Conservation (phyloP, 2,329 filamentous ascomycete species). For the Mariannaea elegans region DNA sequence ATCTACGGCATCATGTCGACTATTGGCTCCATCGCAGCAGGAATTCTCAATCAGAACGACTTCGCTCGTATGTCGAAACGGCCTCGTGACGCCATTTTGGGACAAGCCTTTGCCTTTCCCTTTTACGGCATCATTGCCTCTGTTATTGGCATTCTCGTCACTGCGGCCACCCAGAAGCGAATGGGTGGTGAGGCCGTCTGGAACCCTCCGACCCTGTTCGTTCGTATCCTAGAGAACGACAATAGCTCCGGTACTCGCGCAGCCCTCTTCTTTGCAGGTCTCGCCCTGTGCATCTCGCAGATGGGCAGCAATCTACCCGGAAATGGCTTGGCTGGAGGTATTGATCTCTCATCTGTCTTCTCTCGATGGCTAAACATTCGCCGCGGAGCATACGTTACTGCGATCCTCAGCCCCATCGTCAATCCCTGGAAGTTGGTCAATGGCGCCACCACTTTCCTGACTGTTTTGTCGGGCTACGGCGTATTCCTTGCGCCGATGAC, state of each 20-base stretch:
- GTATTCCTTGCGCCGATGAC: slow-evolving; percentile 52
- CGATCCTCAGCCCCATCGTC: slow-evolving; percentile 46
- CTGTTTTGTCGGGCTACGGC: slow-evolving; percentile 48
- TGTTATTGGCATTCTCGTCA: slow-evolving; percentile 52
- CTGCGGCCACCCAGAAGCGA: slow-evolving; percentile 49
- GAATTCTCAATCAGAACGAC: slow-evolving; percentile 51
- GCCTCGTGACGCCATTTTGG: slow-evolving; percentile 46
- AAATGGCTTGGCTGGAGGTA: slow-evolving; percentile 50
- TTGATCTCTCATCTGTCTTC: slow-evolving; percentile 50
- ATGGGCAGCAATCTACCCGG: slow-evolving; percentile 49
- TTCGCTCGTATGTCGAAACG: slow-evolving; percentile 47
- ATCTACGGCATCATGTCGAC: slow-evolving; percentile 49
- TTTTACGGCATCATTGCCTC: slow-evolving; percentile 48
- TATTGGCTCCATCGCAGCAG: slow-evolving; percentile 49
- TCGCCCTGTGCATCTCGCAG: slow-evolving; percentile 48
- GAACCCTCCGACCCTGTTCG: slow-evolving; percentile 50
- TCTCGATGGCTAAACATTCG: slow-evolving; percentile 51
- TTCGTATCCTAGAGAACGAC: slow-evolving; percentile 42
- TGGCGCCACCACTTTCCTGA: slow-evolving; percentile 47
- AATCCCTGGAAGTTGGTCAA: slow-evolving; percentile 52
- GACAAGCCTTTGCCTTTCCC: slow-evolving; percentile 47
- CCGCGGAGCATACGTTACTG: slow-evolving; percentile 48
- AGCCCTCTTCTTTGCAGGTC: slow-evolving; percentile 49
- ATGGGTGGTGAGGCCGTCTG: slow-evolving; percentile 48
- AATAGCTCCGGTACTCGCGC: slow-evolving; percentile 46